Evolutionary conservation across 257 asterid genomes (phyloP).

Genomic region (Solanum chmielewskii): DNA sequence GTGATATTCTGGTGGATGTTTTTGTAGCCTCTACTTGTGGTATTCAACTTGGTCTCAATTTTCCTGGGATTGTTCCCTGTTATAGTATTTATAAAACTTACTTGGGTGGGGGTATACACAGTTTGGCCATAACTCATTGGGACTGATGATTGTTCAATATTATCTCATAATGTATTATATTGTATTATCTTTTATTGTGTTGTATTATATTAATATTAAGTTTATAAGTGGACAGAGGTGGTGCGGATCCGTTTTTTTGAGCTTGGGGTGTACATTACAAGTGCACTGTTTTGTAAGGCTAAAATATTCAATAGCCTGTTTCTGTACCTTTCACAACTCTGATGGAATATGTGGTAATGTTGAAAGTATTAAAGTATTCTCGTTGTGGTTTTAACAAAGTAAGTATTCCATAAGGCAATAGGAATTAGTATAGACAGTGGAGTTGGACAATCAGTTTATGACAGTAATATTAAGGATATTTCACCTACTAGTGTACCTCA

Average conservation of each 20-base stretch:
- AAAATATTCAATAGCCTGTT: background rate
- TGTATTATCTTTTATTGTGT: background rate
- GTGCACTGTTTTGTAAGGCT: background rate
- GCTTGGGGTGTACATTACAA: background rate
- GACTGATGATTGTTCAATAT: background rate
- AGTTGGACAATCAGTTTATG: background rate
- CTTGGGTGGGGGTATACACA: background rate
- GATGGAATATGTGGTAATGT: background rate
- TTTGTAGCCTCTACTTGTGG: background rate
- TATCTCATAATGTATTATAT: background rate
- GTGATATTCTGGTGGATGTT: background rate
- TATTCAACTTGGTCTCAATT: background rate
- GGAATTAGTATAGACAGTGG: background rate
- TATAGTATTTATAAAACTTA: background rate
- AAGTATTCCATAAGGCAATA: background rate
- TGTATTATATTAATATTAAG: background rate
- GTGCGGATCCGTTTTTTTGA: background rate
- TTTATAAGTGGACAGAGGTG: background rate
- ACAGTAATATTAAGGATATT: background rate
- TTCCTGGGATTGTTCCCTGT: background rate
- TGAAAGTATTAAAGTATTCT: background rate
- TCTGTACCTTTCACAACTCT: background rate
- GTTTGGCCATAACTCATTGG: background rate
- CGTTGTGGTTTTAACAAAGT: background rate
- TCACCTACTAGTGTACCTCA: background rate